Evolutionary conservation across 140 eudicot genomes (phyloP), one percentile per base, ranked within the genome.

Genomic region (Oenanthe javanica): DNA sequence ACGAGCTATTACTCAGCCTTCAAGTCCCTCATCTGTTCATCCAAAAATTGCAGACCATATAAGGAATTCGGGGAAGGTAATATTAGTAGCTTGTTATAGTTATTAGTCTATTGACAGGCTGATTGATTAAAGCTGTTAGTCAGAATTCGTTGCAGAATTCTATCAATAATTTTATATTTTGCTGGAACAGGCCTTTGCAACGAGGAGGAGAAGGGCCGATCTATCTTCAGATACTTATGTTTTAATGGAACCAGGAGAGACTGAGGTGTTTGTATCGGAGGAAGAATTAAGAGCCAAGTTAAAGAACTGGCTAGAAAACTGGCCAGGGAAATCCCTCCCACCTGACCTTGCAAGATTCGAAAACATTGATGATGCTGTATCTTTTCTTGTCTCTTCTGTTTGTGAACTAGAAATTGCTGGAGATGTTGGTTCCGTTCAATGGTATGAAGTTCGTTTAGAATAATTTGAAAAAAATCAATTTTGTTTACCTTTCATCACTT

Each of bases 371-470:
- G 97, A 92, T 73, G 98, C 96, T 71, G 98, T 94, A 77, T 50
- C 91, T 2, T 88, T 86, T 86, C 89, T 92, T 2, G 90, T 94
- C 13, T 89, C 89, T 74, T 94, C 92, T 50, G 97, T 89, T 38
- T 94, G 97, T 86, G 98, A 92, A 74, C 96, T 94, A n/a, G 96
- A 92, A 86, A 89, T 94, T 19, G 92, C 90, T 82, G 97, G 98
- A 38, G 92, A 92, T 85, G 98, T 90, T 11, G 98, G 98, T 72
- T 92, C 98, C 0, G 51, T 92, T 79, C 97, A 92, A 27, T 92
- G 97, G 97, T 92, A 88, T 40, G 83, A 91, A 85, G 96, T 94
- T 82, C 89, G 94, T 31, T 88, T 94, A 80, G 90, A 91, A 54
- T 87, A 74, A 88, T 85, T 43, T 42, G 9, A 46, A 45, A 16